A percentile compares a stretch with the other conserved stretches of the same genome.
These are phyloP conservation scores for Malus sieversii DNA, from an alignment of 306 rosid genomes.

Conservation along the genomic window DNA sequence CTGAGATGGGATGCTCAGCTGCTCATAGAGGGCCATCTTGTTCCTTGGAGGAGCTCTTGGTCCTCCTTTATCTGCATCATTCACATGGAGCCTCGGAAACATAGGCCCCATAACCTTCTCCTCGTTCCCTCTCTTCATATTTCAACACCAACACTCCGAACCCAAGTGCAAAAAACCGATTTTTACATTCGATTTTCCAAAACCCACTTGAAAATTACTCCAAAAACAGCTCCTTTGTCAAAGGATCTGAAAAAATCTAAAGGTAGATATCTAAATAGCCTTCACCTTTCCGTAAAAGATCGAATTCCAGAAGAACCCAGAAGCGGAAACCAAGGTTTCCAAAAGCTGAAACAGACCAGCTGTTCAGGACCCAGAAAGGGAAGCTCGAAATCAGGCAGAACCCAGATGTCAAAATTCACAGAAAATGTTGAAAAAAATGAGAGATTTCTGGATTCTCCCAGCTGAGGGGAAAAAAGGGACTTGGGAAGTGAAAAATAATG, in stretches of 20 bases:
- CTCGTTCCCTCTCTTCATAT: slow-evolving; percentile 70
- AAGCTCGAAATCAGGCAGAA: slow-evolving; percentile 3
- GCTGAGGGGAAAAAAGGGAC: slow-evolving; percentile 4
- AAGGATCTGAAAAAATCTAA: not conserved
- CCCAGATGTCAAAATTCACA: not conserved
- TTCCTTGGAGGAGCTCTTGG: slow-evolving; percentile 99
- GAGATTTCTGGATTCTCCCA: not conserved
- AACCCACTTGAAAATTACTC: slow-evolving; percentile 10
- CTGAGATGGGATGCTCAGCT: slow-evolving; percentile 81
- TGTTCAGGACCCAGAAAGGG: not conserved
- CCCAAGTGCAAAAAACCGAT: not conserved
- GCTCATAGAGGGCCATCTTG: slow-evolving; percentile 98
- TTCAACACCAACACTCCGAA: slow-evolving; percentile 10
- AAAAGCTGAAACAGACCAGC: not conserved
- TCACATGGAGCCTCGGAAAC: slow-evolving; percentile 92
- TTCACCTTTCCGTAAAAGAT: not conserved
- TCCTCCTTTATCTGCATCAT: slow-evolving; percentile 91
- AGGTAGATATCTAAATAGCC: not conserved
- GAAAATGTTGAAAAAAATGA: not conserved
- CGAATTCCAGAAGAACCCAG: not conserved
- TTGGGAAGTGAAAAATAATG: slow-evolving; percentile 9
- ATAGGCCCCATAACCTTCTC: slow-evolving; percentile 79
- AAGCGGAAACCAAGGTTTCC: not conserved
- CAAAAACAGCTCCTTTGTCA: not conserved
- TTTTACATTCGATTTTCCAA: slow-evolving; percentile 10